Conservation (phyloP, 306 rosid species). For the Fragaria vesca region DNA sequence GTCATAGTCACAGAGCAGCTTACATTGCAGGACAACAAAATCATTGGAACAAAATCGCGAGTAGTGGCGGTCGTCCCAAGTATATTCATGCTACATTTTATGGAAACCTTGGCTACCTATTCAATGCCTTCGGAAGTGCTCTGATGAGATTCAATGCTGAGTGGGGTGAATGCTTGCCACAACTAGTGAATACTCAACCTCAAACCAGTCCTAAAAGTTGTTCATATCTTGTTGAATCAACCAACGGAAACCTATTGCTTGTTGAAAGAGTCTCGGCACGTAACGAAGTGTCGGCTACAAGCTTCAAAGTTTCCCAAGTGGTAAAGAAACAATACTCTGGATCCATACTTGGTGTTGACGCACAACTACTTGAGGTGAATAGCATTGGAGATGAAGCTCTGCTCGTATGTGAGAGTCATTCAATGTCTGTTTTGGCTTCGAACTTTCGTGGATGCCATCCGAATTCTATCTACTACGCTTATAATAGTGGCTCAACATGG, state of each 20-base stretch:
- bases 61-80: neutral
- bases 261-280: neutral
- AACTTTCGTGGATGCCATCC: neutral
- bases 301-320: neutral
- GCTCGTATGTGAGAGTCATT: neutral
- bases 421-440: neutral
- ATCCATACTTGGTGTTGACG: neutral
- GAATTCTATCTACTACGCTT: neutral
- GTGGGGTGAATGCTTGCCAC: no score
- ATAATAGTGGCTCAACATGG: neutral
- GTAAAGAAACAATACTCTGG: no score
- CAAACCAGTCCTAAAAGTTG: neutral
- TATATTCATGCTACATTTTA: neutral
- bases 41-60: neutral
- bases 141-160: neutral
- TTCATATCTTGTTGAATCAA: neutral
- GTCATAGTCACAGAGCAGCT: neutral
- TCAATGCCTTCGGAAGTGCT: neutral
- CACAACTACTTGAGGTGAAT: neutral
- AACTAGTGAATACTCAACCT: neutral
- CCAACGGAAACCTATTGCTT: neutral
- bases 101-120: neutral
- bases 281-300: neutral
- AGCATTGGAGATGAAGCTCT: constrained; percentile 1
- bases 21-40: neutral